Evolutionary conservation across 139 green algal species (phyloP), one percentile per base, ranked within the genome.

Genomic region (Picochlorum sp.): DNA sequence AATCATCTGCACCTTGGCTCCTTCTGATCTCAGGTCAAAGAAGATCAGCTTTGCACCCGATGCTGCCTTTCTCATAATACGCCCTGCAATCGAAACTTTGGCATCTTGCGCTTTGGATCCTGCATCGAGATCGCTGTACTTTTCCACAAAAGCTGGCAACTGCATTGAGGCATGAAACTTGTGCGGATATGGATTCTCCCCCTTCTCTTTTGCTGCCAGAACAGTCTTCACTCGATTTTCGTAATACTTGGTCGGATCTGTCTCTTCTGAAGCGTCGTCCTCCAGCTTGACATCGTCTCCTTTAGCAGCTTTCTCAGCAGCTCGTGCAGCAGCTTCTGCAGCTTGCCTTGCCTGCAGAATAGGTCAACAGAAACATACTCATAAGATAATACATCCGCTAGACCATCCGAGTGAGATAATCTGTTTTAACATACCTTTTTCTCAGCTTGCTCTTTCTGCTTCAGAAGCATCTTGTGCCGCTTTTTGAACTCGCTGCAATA

Each of bases 111-210:
- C 51, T 62, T 92, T 83, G 44, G 69, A 24, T 5, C 84, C 90
- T 9, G 79, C 54, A 51, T 86, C 81, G 54, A 96, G 52, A 41
- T 9, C 34, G 4, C 49, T 32, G 64, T 90, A 97, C 77, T 95
- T 82, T 0, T 64, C 77, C 28, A 96, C 75, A 68, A 85, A 97
- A 8, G 91, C 83, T 0, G 85, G 83, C 51, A 98, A 82, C 50
- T 97, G 54, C 21, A 49, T 37, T 20, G 68, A 61, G 14, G 92
- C 87, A 18, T 92, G 50, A 62, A 97, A 98, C 86, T 99, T 99
- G 86, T 99, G 94, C 1, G 94, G 94, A 78, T 99, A 99, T 2
- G 92, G 90, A 79, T 97, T 95, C 50, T 80, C 65, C 26, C 91
- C 91, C 16, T 71, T 73, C 7, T 75, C 83, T 79, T 95, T 95